A percentile compares a stretch with the other conserved stretches of the same genome.
Conservation (phyloP, 345 rosid genomes). For the thale cress (Arabidopsis thaliana) region TAIR10.1 NC_003074.8:7091001-7091500, state of each 20-base stretch:
- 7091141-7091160: neutral
- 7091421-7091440: conserved; percentile 93
- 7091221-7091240: conserved; percentile 90
- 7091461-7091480: conserved; percentile 93
- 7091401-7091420: conserved; percentile 98
- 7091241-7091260: conserved; percentile 97
- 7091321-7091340: neutral
- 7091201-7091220: conserved; percentile 83
- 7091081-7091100: neutral
- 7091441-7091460: conserved; percentile 98
- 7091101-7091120: neutral
- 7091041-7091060: conserved; percentile 90
- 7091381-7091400: conserved; percentile 79
- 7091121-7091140: neutral
- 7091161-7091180: conserved; percentile 96
- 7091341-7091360: neutral
- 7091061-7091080: conserved; percentile 64
- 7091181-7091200: conserved; percentile 99
- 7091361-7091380: neutral
- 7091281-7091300: conserved; percentile 96
- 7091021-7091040: conserved; percentile 85
- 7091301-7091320: conserved; percentile 59
- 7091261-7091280: conserved; percentile 88
- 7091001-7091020: conserved; percentile 84
- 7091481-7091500: conserved; percentile 94